Evolutionary conservation across 805 yeast genomes (phyloP), one percentile per base, ranked within the genome.

Genomic region (Pichia thaimueangensis): DNA sequence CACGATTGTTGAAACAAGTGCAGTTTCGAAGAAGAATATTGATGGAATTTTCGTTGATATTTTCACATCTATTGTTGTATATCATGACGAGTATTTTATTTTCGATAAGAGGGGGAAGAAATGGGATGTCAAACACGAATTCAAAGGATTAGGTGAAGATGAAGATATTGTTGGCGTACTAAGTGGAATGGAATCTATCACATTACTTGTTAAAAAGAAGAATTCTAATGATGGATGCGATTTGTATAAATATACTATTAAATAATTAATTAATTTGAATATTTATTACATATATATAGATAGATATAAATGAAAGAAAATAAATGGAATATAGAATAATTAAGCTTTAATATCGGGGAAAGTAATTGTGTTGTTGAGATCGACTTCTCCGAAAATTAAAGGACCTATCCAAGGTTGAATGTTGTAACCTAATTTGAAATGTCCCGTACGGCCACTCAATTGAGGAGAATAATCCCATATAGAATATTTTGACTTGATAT

Each of bases 331-430:
- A 16, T 22, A n/a, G n/a, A n/a, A n/a, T 33, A 19, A 19, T 33
- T 24, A 27, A 12, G 21, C 21, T 20, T 36, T 42, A 6, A 13
- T 19, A 16, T 45, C 47, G 7, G 63, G 60, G 36, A 62, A 56
- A 13, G 41, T 43, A 33, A 54, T 43, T 19, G 45, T 45, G 17
- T 48, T 47, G 17, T 47, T 48, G 13, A 57, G 51, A 28, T 54
- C 55, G 9, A 78, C 71, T 41, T 73, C 71, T 4, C 96, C 96
- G 60, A 69, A 84, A 0, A 78, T 59, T 48, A 91, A 64, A 0
- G 87, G 78, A 11, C 98, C 98, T 7, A 91, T 77, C 60, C 80
- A 72, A 2, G 98, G 98, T 65, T 91, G 97, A 35, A 91, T 73
- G 59, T 89, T 89, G 91, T 96, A 91, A 49, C 86, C 88, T 40